Conservation (phyloP, 192 early-diverging fungal species). For the Dimargaris xerosporica region DNA sequence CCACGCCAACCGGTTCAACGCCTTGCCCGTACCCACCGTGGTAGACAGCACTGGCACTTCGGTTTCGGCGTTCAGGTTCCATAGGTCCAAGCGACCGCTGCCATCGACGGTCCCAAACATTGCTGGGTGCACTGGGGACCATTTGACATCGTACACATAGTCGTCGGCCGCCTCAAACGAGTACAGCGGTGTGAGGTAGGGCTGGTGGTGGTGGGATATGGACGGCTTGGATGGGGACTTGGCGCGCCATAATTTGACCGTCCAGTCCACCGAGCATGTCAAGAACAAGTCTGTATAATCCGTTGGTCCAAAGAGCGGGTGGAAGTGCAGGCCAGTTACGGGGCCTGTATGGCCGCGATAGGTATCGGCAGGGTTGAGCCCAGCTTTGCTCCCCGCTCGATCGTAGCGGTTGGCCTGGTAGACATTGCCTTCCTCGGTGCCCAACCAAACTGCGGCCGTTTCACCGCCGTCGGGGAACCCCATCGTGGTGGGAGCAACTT, state of each 20-base stretch:
- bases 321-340: slow-evolving; percentile 82
- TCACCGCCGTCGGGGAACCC: slow-evolving; percentile 80
- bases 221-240: slow-evolving; percentile 33
- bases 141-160: slow-evolving; percentile 95
- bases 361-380: slow-evolving; percentile 70
- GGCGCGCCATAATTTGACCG: slow-evolving; percentile 86
- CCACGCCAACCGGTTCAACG: slow-evolving; percentile 91
- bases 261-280: slow-evolving; percentile 92
- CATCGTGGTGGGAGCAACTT: slow-evolving; percentile 80
- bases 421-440: slow-evolving; percentile 87
- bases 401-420: slow-evolving; percentile 95
- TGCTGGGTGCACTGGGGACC: slow-evolving; percentile 93
- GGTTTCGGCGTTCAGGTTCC: slow-evolving; percentile 81
- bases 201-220: slow-evolving; percentile 13
- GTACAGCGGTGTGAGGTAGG: slow-evolving; percentile 43
- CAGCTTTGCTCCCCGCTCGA: slow-evolving; percentile 91
- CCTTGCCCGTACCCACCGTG: slow-evolving; percentile 29
- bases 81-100: slow-evolving; percentile 74
- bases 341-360: slow-evolving; percentile 82
- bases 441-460: slow-evolving; percentile 83
- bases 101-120: slow-evolving; percentile 89
- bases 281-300: slow-evolving; percentile 89
- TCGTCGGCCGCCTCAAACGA: slow-evolving; percentile 89
- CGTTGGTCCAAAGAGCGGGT: slow-evolving; percentile 56
- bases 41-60: slow-evolving; percentile 42